Conservation (phyloP, 768 basidiomycete genomes). For the Xerocomus spinulosus region DNA sequence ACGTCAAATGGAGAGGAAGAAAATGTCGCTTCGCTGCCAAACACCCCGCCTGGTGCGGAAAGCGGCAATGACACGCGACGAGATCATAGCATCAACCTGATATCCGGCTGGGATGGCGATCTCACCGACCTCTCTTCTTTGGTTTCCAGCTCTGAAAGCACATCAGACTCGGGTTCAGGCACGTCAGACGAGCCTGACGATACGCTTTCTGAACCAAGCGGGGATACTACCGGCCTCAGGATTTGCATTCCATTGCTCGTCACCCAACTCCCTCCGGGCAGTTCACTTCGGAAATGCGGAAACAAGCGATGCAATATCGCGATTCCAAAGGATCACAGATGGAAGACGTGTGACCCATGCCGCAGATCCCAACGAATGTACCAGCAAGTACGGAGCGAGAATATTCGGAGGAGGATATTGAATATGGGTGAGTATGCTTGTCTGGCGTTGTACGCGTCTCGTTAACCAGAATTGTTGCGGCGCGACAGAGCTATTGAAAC, state of each 20-base stretch:
- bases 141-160: slow-evolving; percentile 5
- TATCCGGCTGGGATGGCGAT: slow-evolving; percentile 24
- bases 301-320: slow-evolving; percentile 33
- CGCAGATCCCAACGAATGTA: slow-evolving; percentile 35
- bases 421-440: slow-evolving; percentile 6
- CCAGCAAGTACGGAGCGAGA: slow-evolving; percentile 31
- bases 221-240: no score
- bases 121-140: slow-evolving; percentile 19
- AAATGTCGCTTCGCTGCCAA: no score
- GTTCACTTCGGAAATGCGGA: slow-evolving; percentile 26
- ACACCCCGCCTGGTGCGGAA: no score
- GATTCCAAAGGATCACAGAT: slow-evolving; percentile 31
- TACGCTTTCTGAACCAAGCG: no score
- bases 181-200: no score
- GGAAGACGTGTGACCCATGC: slow-evolving; percentile 44
- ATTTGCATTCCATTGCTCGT: slow-evolving; percentile 25
- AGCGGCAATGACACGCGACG: not conserved
- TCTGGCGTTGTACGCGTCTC: slow-evolving; percentile 4
- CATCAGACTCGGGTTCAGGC: slow-evolving; percentile 1
- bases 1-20: slow-evolving; percentile 3
- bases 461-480: not conserved
- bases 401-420: not conserved
- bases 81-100: not conserved
- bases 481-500: slow-evolving; percentile 1
- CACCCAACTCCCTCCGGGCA: slow-evolving; percentile 9